Evolutionary conservation across 2,329 filamentous ascomycete genomes (phyloP), one percentile per base, ranked within the genome.

Genomic region (Metarhizium sp.): DNA sequence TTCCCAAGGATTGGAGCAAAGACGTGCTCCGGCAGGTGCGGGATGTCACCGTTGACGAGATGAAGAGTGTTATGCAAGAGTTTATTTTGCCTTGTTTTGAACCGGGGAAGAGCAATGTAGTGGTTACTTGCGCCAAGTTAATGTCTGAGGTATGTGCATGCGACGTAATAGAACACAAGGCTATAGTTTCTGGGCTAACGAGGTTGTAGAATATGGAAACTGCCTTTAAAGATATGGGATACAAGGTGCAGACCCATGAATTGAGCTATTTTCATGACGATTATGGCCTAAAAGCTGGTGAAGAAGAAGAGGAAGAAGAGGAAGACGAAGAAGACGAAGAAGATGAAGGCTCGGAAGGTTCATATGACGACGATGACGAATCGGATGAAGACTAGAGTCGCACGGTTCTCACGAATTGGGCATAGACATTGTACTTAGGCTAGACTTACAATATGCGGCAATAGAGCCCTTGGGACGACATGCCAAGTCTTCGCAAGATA

Each of bases 251-350:
- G 66, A 79, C 88, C 43, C 85, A 86, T 66, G 78, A 86, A 32
- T 77, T 97, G 51, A 83, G 85, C 46, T 80, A 88, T 63, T 97
- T 95, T 70, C 84, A 95, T 69, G 90, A 96, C 60, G 89, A 91
- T 64, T 97, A 97, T 67, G 92, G 92, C 0, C 73, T 96, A 50
- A 80, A 87, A 67, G 78, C 78, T 2, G 84, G 84, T 0, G 84
- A 85, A 0, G 83, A 85, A 0, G 77, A 79, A 1, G 77, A 75
- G 0, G 76, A 76, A 0, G 75, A 75, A 0, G 77, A 78, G 0
- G 76, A 78, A 0, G 79, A 82, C 3, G 73, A 73, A 1, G 70
- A 70, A 2, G 73, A 73, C 0, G 69, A 70, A 4, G 70, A 68
- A 5, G 66, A 68, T 5, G 66, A 68, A 13, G 67, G 68, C n/a